Evolutionary conservation across 1,139 yeast species (phyloP), one percentile per base, ranked within the genome.

Genomic region (Yamadazyma triangularis): DNA sequence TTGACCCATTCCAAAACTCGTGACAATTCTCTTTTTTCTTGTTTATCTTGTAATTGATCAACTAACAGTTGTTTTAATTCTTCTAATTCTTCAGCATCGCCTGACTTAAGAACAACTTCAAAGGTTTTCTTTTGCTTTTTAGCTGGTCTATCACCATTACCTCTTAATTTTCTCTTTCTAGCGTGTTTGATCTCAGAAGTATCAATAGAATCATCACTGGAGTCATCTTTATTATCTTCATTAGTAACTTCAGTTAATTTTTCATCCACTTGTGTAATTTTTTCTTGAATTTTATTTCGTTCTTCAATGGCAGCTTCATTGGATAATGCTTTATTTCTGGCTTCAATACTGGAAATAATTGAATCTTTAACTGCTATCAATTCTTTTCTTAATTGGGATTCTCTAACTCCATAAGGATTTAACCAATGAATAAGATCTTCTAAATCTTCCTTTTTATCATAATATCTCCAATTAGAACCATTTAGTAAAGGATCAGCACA

Each of bases 351-450:
- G 9, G 68, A 61, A 13, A 56, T 50, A 12, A 89, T 70, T 13
- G 73, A 70, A 8, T 73, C 79, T 41, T 74, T 71, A 6, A 78
- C 67, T 4, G 60, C 58, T 8, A 55, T 42, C 31, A 88, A 56
- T 47, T 86, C 95, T 40, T 80, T 80, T 23, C 73, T 59, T 27
- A 91, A 65, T 24, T 62, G 67, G 8, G 78, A 67, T 50, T 91
- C 98, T 27, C 96, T 66, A 31, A 62, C 64, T 3, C 97, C 97
- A 70, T 79, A 74, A 6, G 77, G 79, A 46, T 82, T 79, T 33
- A 89, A 64, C 87, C 94, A 84, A 9, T 58, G 50, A 6, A 80
- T 41, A 19, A 91, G 54, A n/a, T 51, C 52, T 2, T 70, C 73
- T 22, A 89, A 55, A 32, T 84, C 82, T 8, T 70, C 74, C 1